Conservation (phyloP, 2,329 filamentous ascomycete genomes). For the Aspergillus brasiliensis region DNA sequence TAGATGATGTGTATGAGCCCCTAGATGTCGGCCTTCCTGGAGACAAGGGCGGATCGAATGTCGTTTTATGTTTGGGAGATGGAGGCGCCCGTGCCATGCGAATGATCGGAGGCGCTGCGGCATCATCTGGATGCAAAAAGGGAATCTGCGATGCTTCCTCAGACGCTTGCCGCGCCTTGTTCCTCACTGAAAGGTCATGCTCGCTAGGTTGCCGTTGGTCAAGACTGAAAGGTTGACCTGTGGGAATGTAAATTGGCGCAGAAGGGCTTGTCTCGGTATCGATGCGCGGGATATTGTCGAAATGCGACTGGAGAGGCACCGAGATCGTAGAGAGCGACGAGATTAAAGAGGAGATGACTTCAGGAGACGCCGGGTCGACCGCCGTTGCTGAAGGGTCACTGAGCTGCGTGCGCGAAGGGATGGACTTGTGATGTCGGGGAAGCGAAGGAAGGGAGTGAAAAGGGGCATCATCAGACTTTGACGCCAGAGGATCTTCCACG, state of each 20-base stretch:
- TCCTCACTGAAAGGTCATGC: conserved; percentile 69
- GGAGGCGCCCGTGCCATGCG: conserved; percentile 81
- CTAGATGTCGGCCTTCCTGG: conserved; percentile 37
- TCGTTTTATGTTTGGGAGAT: conserved; percentile 71
- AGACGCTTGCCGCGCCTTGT: conserved; percentile 64
- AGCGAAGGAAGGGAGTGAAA: conserved; percentile 31
- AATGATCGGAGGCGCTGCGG: conserved; percentile 69
- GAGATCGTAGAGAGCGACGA: conserved; percentile 63
- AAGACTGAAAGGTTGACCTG: conserved; percentile 30
- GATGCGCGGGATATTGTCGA: conserved; percentile 59
- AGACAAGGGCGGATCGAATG: conserved; percentile 26
- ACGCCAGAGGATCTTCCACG: conserved; percentile 25
- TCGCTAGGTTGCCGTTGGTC: conserved; percentile 25
- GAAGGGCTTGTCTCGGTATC: conserved; percentile 44
- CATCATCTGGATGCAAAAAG: conserved; percentile 57
- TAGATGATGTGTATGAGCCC: conserved; percentile 41
- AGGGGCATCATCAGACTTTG: conserved; percentile 29
- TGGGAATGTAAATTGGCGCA: conserved; percentile 32
- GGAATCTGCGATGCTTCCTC: conserved; percentile 54
- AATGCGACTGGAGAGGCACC: conserved; percentile 68
- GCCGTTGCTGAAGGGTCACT: conserved; percentile 29
- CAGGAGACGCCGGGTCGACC: conserved; percentile 48
- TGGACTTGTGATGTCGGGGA: conserved; percentile 51
- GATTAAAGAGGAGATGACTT: conserved; percentile 62
- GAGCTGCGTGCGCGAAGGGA: conserved; percentile 36